Percentiles rank a stretch among this genome's conserved stretches.
Conservation (phyloP, 2,329 filamentous ascomycete species). For the Nannizziopsis barbatae region DNA sequence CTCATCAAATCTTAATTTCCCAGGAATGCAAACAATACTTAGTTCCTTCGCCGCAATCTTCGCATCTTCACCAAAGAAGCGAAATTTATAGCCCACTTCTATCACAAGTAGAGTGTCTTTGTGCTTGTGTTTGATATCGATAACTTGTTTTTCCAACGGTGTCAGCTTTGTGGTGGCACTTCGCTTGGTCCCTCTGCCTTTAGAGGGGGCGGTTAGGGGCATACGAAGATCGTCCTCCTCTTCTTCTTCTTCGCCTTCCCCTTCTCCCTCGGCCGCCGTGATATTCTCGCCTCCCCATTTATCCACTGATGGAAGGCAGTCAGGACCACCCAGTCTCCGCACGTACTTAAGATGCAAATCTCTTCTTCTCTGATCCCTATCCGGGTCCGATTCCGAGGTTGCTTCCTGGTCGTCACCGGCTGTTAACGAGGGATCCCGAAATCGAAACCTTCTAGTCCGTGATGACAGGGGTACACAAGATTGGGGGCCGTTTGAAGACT, state of each 20-base stretch:
- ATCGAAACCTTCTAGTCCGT: constrained; percentile 50
- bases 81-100: constrained; percentile 96
- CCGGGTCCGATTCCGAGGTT: constrained; percentile 36
- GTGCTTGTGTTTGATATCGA: constrained; percentile 87
- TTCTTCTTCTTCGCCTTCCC: constrained; percentile 50
- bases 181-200: constrained; percentile 37
- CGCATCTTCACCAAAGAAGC: constrained; percentile 93
- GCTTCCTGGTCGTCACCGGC: constrained; percentile 20
- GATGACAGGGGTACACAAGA: constrained; percentile 22
- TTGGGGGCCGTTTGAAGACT: neutral
- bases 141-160: constrained; percentile 83
- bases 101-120: constrained; percentile 82
- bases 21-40: constrained; percentile 91
- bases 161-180: constrained; percentile 84
- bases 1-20: constrained; percentile 89
- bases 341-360: constrained; percentile 73
- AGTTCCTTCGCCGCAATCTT: constrained; percentile 78
- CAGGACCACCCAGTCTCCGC: constrained; percentile 75
- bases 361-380: constrained; percentile 50
- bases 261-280: constrained; percentile 50
- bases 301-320: constrained; percentile 61
- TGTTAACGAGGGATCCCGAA: constrained; percentile 40
- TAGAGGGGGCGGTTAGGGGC: constrained; percentile 31
- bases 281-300: constrained; percentile 43
- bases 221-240: constrained; percentile 37